Evolutionary conservation across 2,329 filamentous ascomycete genomes (phyloP).

Genomic region (Botryosphaeria dothidea): DNA sequence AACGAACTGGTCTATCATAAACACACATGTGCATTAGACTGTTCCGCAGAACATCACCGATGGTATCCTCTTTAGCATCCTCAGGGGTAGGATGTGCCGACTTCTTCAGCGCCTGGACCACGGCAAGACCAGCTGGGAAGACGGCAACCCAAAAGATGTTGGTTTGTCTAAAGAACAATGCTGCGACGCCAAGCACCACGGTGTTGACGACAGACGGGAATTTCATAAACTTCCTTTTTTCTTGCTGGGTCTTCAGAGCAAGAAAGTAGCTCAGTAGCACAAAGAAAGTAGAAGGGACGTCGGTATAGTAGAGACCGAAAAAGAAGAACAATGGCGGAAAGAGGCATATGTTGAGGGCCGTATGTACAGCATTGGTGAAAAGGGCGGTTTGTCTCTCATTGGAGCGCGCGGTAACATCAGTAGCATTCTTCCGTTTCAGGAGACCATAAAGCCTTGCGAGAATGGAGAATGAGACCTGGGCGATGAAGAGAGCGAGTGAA

Average conservation of each 20-base stretch:
- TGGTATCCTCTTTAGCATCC: conserved; percentile 1
- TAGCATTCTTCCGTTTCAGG: background rate
- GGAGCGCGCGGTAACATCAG: background rate
- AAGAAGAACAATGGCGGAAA: conserved; percentile 97
- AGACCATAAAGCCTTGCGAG: conserved; percentile 17
- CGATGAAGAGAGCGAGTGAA: conserved; percentile 17
- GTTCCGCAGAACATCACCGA: conserved; percentile 7
- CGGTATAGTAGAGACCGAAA: conserved; percentile 91
- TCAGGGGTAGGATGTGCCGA: conserved; percentile 11
- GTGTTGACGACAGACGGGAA: conserved; percentile 21
- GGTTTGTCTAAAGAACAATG: conserved; percentile 83
- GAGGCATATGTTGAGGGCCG: conserved; percentile 75
- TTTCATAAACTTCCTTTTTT: conserved; percentile 22
- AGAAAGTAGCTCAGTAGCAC: conserved; percentile 69
- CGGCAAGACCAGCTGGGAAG: conserved; percentile 63
- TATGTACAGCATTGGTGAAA: conserved; percentile 51
- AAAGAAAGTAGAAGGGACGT: conserved; percentile 76
- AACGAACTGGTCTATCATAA: conserved; percentile 22
- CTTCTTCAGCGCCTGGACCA: conserved; percentile 31
- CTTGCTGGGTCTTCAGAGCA: conserved; percentile 35
- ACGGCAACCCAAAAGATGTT: conserved; percentile 95
- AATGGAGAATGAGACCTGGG: conserved; percentile 18
- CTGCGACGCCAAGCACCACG: conserved; percentile 60
- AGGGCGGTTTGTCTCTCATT: conserved; percentile 32
- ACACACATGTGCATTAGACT: conserved; percentile 17